These are phyloP conservation scores for Rhodotorula sphaerocarpa DNA, from an alignment of 768 basidiomycete genomes.

Conservation along the genomic window DNA sequence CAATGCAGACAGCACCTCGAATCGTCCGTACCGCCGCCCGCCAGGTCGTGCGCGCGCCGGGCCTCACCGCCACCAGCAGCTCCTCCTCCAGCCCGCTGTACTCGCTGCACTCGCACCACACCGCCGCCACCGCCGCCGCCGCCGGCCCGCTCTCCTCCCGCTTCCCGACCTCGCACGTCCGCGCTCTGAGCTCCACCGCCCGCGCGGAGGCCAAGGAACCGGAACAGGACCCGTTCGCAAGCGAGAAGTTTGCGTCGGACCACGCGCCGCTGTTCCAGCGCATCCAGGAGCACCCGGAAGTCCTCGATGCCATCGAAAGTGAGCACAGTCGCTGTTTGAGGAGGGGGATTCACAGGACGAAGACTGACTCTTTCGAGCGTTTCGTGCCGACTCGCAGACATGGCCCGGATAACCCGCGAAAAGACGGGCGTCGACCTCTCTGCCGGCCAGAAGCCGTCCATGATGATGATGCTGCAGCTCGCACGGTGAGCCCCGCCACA, in stretches of 20 bases:
- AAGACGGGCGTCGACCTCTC: constrained; percentile 31
- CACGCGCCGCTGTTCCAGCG: constrained; percentile 24
- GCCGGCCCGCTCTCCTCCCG: neutral
- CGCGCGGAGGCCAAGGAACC: constrained; percentile 1
- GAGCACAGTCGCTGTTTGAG: neutral
- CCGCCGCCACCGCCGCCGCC: too few relatives aligned
- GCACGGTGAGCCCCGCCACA: constrained; percentile 3
- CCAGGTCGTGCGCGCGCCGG: too few relatives aligned
- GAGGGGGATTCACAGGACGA: too few relatives aligned
- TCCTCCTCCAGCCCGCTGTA: too few relatives aligned
- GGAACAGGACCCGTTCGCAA: constrained; percentile 14
- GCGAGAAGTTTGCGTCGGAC: neutral
- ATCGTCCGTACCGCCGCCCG: too few relatives aligned
- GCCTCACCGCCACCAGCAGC: too few relatives aligned
- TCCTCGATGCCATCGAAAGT: constrained; percentile 17
- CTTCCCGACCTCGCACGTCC: constrained; percentile 9
- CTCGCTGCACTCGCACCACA: too few relatives aligned
- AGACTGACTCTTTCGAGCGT: neutral
- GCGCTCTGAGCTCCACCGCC: neutral
- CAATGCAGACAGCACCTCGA: too few relatives aligned
- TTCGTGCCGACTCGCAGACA: neutral
- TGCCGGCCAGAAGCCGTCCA: constrained; percentile 15
- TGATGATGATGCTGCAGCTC: constrained; percentile 22
- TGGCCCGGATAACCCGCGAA: constrained; percentile 8
- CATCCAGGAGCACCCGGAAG: constrained; percentile 12